A percentile compares a stretch with the other conserved stretches of the same genome.
Conservation (phyloP, 805 yeast genomes). For the Lachancea sp. region DNA sequence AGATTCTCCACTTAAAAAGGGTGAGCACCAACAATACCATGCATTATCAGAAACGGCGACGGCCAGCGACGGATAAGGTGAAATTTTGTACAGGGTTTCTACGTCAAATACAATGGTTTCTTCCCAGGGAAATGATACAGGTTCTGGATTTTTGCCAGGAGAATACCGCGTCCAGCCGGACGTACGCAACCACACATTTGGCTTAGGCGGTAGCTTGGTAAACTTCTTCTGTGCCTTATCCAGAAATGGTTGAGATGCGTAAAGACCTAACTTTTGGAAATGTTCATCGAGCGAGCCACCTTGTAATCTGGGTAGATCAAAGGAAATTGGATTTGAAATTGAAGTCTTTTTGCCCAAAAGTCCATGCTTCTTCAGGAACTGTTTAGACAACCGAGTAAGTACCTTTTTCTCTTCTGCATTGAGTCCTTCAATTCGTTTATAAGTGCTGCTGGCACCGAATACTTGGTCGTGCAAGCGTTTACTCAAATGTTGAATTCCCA, state of each 20-base stretch:
- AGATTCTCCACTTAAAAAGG: slow-evolving; percentile 47
- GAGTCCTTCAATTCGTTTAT: slow-evolving; percentile 16
- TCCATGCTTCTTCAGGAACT: slow-evolving; percentile 53
- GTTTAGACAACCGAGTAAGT: slow-evolving; percentile 49
- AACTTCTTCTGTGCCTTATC: slow-evolving; percentile 43
- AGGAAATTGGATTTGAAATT: slow-evolving; percentile 49
- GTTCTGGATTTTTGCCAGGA: slow-evolving; percentile 43
- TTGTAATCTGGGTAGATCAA: slow-evolving; percentile 62
- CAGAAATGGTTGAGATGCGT: slow-evolving; percentile 54
- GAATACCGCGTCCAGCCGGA: slow-evolving; percentile 83
- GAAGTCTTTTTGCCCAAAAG: slow-evolving; percentile 72
- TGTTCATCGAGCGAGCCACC: slow-evolving; percentile 80
- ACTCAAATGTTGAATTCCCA: slow-evolving; percentile 76
- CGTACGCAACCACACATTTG: slow-evolving; percentile 47
- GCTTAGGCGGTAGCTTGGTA: slow-evolving; percentile 35
- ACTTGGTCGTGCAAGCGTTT: slow-evolving; percentile 50
- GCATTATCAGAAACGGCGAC: slow-evolving; percentile 69
- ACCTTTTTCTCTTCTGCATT: slow-evolving; percentile 24
- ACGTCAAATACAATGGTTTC: slow-evolving; percentile 78
- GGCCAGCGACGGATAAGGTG: slow-evolving; percentile 74
- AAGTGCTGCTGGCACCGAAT: slow-evolving; percentile 36
- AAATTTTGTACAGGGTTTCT: slow-evolving; percentile 72
- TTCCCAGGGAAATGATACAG: slow-evolving; percentile 66
- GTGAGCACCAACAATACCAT: slow-evolving; percentile 96
- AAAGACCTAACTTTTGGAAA: slow-evolving; percentile 62